Evolutionary conservation across 2,329 filamentous ascomycete genomes (phyloP).

Genomic region (Exophiala sp.): DNA sequence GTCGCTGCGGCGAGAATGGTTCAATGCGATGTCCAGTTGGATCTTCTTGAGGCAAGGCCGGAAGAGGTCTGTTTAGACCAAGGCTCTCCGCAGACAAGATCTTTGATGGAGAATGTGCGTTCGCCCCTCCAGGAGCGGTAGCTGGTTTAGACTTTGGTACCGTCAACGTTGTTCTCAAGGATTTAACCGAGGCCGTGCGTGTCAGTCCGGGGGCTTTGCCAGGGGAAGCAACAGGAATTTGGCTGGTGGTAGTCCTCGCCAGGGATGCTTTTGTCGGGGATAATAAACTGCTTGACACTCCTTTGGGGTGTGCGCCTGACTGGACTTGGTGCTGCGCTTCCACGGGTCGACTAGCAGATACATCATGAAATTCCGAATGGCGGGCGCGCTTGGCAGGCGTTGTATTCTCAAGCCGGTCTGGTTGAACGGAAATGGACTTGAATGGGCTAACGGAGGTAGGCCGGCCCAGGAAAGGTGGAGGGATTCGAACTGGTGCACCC

Average conservation of each 20-base stretch:
- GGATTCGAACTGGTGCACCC: conserved; percentile 34
- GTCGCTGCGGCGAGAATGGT: neutral
- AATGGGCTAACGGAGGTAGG: conserved; percentile 29
- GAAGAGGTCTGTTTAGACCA: conserved; percentile 9
- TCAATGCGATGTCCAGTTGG: neutral
- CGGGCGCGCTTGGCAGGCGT: conserved; percentile 65
- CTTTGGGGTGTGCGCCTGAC: conserved; percentile 41
- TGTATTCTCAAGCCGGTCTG: conserved; percentile 29
- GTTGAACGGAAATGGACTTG: conserved; percentile 31
- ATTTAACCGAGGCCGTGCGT: conserved; percentile 50
- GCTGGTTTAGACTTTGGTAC: conserved; percentile 33
- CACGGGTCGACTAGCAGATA: conserved; percentile 52
- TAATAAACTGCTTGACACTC: conserved; percentile 52
- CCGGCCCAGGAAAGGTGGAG: conserved; percentile 32
- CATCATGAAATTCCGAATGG: conserved; percentile 61
- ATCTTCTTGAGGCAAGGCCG: conserved; percentile 10
- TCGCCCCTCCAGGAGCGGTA: conserved; percentile 11
- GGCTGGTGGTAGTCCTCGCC: conserved; percentile 53
- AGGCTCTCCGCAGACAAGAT: neutral
- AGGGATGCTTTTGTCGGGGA: conserved; percentile 75
- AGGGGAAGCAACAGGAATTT: conserved; percentile 48
- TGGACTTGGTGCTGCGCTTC: conserved; percentile 11
- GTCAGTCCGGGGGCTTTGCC: conserved; percentile 43
- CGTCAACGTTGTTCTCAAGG: conserved; percentile 42
- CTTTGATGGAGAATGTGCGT: neutral